phyloP scores from a whole-genome alignment of 2,329 filamentous ascomycete genomes.

The Talaromyces rugulosus region DNA sequence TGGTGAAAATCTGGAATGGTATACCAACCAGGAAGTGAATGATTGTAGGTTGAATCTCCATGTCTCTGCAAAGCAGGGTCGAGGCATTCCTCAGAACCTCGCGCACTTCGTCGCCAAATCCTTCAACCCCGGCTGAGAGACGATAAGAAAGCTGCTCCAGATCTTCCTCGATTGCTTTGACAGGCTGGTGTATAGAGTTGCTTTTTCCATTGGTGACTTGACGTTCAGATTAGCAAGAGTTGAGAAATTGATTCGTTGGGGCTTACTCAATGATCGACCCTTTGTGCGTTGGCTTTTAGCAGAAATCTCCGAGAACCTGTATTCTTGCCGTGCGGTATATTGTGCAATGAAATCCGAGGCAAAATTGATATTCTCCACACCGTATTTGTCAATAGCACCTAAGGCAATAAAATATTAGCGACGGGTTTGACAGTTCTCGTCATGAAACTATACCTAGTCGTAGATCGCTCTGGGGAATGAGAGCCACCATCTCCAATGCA shows the following conservation, averaged over 20 bases:
- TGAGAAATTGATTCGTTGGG: neutral
- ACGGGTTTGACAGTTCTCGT: neutral
- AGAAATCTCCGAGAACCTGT: constrained; percentile 73
- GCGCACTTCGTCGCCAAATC: constrained; percentile 70
- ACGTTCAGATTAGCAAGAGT: neutral
- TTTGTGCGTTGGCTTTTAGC: constrained; percentile 29
- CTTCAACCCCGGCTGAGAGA: constrained; percentile 63
- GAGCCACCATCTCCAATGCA: constrained; percentile 83
- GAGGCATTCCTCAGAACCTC: constrained; percentile 81
- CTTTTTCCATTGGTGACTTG: neutral
- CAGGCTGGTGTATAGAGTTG: constrained; percentile 18
- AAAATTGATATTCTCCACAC: constrained; percentile 75
- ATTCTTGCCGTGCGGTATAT: constrained; percentile 94
- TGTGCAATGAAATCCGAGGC: constrained; percentile 95
- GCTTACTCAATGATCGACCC: constrained; percentile 7
- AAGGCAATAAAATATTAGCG: constrained; percentile 8
- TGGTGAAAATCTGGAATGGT: constrained; percentile 88
- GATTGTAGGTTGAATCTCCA: constrained; percentile 70
- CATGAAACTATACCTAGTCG: constrained; percentile 54
- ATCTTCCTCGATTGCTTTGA: constrained; percentile 50
- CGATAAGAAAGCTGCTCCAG: constrained; percentile 70
- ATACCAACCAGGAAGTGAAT: constrained; percentile 86
- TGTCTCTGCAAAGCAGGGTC: constrained; percentile 74
- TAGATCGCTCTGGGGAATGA: constrained; percentile 81
- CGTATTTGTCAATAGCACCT: constrained; percentile 69